These are phyloP conservation scores for Amylostereum areolatum DNA, from an alignment of 1,284 basidiomycete genomes.

Conservation along the genomic window DNA sequence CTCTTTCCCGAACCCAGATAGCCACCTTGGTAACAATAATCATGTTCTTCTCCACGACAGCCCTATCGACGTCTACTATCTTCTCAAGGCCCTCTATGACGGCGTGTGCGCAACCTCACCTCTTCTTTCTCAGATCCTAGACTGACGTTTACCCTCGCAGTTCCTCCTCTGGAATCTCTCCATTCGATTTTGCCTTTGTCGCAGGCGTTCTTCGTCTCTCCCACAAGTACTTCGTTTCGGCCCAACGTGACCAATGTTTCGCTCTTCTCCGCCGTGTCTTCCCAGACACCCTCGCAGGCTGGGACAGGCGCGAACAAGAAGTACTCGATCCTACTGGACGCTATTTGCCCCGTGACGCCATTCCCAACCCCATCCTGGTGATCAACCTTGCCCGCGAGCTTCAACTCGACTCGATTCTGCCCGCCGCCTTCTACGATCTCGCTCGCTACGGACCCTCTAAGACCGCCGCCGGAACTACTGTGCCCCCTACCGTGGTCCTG, in stretches of 20 bases:
- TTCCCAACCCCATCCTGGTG: constrained; percentile 52
- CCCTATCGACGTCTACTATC: constrained; percentile 52
- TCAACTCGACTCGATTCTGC: constrained; percentile 46
- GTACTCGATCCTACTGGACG: constrained; percentile 31
- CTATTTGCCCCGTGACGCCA: constrained; percentile 42
- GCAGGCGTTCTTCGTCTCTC: constrained; percentile 60
- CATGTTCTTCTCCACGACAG: constrained; percentile 48
- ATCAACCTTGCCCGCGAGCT: constrained; percentile 65
- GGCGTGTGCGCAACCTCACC: constrained; percentile 29
- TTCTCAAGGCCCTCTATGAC: constrained; percentile 57
- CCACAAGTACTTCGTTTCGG: constrained; percentile 62
- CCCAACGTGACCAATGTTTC: constrained; percentile 50
- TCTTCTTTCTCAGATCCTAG: too few species aligned
- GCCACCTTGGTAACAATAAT: constrained; percentile 20
- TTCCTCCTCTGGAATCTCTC: constrained; percentile 24
- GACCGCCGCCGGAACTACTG: constrained; percentile 45
- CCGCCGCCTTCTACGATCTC: constrained; percentile 67
- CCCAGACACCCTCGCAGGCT: constrained; percentile 54
- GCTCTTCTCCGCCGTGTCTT: constrained; percentile 52
- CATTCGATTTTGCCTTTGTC: constrained; percentile 45
- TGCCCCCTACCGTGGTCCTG: constrained; percentile 11
- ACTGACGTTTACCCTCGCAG: too few species aligned
- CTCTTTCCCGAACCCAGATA: constrained; percentile 48
- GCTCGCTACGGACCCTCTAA: constrained; percentile 65
- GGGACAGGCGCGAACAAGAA: constrained; percentile 59